Evolutionary conservation across 768 basidiomycete species (phyloP).

Genomic region (Amanita pseudoporphyria): DNA sequence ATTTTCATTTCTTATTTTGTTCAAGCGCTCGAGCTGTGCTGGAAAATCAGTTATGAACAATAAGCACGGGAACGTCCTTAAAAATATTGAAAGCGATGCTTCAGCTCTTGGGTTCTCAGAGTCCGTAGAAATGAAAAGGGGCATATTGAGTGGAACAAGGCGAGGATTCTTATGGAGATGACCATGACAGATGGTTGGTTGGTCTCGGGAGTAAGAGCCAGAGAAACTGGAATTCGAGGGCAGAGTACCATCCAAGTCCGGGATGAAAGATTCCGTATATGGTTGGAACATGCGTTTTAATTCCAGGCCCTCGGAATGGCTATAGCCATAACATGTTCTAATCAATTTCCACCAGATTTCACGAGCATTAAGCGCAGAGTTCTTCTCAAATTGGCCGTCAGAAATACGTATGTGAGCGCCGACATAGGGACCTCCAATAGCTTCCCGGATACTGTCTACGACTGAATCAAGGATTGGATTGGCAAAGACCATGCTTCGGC

Average conservation of each 20-base stretch:
- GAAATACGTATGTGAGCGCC: slow-evolving; percentile 62
- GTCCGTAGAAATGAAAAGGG: slow-evolving; percentile 63
- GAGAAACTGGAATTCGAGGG: background rate
- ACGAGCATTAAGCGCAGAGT: slow-evolving; percentile 32
- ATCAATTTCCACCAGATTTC: slow-evolving; percentile 52
- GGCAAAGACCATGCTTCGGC: slow-evolving; percentile 46
- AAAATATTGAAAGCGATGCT: slow-evolving; percentile 34
- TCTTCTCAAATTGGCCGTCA: slow-evolving; percentile 49
- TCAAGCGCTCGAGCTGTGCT: slow-evolving; percentile 19
- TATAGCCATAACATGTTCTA: slow-evolving; percentile 13
- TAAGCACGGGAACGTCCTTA: slow-evolving; percentile 51
- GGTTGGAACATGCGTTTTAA: slow-evolving; percentile 17
- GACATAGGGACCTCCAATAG: slow-evolving; percentile 40
- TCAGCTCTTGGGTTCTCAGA: slow-evolving; percentile 28
- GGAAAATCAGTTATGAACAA: slow-evolving; percentile 49
- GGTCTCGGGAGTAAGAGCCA: background rate
- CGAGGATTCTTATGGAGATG: slow-evolving; percentile 21
- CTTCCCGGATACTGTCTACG: slow-evolving; percentile 32
- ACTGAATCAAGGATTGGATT: slow-evolving; percentile 36
- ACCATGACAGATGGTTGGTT: background rate
- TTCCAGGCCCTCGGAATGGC: slow-evolving; percentile 9
- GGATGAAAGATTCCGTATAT: slow-evolving; percentile 11
- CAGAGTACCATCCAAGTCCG: background rate
- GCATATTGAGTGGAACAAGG: slow-evolving; percentile 36
- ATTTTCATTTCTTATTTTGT: slow-evolving; percentile 28